These are phyloP conservation scores for Trapa bicornis DNA, from an alignment of 345 rosid species.

Conservation along the genomic window DNA sequence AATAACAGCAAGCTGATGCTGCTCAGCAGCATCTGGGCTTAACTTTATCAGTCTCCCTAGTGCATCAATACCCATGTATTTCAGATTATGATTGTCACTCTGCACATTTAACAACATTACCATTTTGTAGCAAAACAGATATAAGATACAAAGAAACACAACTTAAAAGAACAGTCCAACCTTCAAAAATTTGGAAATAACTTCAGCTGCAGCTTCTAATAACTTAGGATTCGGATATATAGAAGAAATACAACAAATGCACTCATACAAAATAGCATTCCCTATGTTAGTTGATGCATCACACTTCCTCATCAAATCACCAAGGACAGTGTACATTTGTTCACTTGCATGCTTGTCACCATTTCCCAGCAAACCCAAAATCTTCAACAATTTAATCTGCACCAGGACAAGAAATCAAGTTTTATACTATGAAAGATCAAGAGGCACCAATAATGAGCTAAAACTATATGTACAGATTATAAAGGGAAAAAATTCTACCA, in stretches of 20 bases:
- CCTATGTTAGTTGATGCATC: slow-evolving; percentile 86
- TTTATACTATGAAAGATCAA: slow-evolving; percentile 5
- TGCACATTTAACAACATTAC: slow-evolving; percentile 21
- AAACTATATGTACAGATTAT: not conserved
- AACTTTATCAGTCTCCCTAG: slow-evolving; percentile 83
- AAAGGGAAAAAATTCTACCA: not conserved
- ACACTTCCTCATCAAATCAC: slow-evolving; percentile 80
- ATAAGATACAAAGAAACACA: not conserved
- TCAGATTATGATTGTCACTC: slow-evolving; percentile 95
- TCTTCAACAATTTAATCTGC: slow-evolving; percentile 91
- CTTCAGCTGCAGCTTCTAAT: slow-evolving; percentile 80
- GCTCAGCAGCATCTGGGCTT: slow-evolving; percentile 91
- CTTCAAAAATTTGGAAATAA: slow-evolving; percentile 83
- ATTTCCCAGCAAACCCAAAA: slow-evolving; percentile 82
- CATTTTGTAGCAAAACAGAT: not conserved
- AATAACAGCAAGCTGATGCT: slow-evolving; percentile 94
- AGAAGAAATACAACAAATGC: slow-evolving; percentile 84
- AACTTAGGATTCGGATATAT: slow-evolving; percentile 74
- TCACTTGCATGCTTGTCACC: slow-evolving; percentile 96
- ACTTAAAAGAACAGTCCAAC: slow-evolving; percentile 21
- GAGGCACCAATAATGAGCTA: not conserved
- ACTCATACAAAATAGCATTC: slow-evolving; percentile 82
- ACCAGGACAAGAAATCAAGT: slow-evolving; percentile 3
- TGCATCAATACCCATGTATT: slow-evolving; percentile 94
- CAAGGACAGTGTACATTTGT: slow-evolving; percentile 82